A percentile compares a stretch with the other conserved stretches of the same genome.
These are phyloP conservation scores for Tetrastigma voinierianum DNA, from an alignment of 164 flowering plant genomes.

Conservation along the genomic window DNA sequence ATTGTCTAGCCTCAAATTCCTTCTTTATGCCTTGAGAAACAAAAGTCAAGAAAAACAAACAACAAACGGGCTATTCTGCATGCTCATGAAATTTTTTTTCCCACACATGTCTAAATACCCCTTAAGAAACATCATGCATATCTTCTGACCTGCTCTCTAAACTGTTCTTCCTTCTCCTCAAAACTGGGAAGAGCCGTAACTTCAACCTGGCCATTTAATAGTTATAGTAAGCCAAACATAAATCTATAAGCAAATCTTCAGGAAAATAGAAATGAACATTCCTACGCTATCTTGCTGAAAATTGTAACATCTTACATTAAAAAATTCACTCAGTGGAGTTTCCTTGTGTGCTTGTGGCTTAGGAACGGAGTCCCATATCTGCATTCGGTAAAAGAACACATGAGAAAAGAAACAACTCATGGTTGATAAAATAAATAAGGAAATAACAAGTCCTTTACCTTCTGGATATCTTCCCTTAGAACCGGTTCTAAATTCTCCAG, in stretches of 20 bases:
- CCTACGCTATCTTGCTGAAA: not conserved
- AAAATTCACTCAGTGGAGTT: constrained; percentile 94
- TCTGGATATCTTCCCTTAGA: constrained; percentile 92
- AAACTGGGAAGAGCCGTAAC: constrained; percentile 93
- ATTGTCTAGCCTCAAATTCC: not conserved
- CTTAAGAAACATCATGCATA: constrained; percentile 15
- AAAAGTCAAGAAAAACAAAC: too few relatives aligned
- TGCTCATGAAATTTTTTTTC: too few relatives aligned
- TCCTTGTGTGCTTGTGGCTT: constrained; percentile 86
- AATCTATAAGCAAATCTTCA: not conserved
- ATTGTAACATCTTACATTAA: constrained; percentile 59
- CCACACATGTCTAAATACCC: not conserved
- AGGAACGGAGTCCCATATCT: constrained; percentile 98
- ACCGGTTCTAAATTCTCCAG: constrained; percentile 91
- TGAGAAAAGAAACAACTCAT: not conserved
- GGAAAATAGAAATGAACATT: not conserved
- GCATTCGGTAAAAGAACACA: constrained; percentile 14
- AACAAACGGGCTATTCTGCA: too few relatives aligned
- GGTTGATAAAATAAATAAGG: not conserved
- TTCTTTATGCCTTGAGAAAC: not conserved
- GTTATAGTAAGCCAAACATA: not conserved
- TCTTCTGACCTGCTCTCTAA: constrained; percentile 72
- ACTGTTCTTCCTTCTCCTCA: constrained; percentile 97
- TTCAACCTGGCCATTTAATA: constrained; percentile 61
- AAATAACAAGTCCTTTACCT: constrained; percentile 38